A percentile compares a stretch with the other conserved stretches of the same genome.
Conservation (phyloP, 208 protist genomes). For the Dictyostelium gargantuum region DNA sequence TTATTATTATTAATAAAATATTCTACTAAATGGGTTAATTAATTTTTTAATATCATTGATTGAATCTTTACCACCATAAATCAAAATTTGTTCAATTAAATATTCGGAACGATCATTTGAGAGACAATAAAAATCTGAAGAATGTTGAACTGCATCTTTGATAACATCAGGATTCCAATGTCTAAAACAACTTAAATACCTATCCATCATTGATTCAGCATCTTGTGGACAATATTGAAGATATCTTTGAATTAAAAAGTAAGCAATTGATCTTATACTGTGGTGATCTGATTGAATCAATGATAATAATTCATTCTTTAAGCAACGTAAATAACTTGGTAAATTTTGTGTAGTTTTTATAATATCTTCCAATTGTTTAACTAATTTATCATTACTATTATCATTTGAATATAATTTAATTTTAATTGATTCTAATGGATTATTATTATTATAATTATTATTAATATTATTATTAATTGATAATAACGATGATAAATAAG, state of each 20-base stretch:
- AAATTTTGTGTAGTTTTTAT: background rate
- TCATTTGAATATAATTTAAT: background rate
- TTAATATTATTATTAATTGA: background rate
- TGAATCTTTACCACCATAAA: constrained; percentile 15
- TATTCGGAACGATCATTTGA: background rate
- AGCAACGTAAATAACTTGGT: background rate
- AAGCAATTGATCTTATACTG: background rate
- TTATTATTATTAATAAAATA: background rate
- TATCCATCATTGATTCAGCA: background rate
- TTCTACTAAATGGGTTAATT: background rate
- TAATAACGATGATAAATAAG: background rate
- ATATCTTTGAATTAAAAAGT: background rate
- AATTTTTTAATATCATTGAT: constrained; percentile 13
- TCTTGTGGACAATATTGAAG: constrained; percentile 16
- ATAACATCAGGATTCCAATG: constrained; percentile 33
- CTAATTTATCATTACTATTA: background rate
- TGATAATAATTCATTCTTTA: background rate
- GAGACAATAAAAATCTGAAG: background rate
- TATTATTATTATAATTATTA: background rate
- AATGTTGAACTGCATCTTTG: constrained; percentile 35
- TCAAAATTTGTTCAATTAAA: constrained; percentile 26
- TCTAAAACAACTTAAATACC: background rate
- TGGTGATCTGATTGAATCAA: background rate
- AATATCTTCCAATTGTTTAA: constrained; percentile 10
- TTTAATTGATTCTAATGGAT: background rate